Evolutionary conservation across 768 basidiomycete genomes (phyloP), one percentile per base, ranked within the genome.

Genomic region (Podaxis sp.): DNA sequence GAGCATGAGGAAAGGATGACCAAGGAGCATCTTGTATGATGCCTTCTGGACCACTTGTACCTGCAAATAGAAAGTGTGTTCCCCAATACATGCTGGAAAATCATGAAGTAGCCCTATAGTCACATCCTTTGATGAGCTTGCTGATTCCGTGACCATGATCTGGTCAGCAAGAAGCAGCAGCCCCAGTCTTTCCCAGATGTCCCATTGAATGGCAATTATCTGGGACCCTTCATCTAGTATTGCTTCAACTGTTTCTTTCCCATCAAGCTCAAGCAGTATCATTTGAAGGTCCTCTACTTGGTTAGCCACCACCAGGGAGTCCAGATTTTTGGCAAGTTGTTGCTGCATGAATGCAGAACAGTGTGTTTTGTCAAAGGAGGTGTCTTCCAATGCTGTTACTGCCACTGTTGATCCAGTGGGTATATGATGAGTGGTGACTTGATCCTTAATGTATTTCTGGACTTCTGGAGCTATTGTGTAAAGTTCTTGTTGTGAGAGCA

Each of bases 1-100:
- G 15, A 68, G 60, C 2, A 51, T 52, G 17, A 64, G 61, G 63
- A 72, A 28, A 28, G 28, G 28, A 3, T 5, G 5, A 28, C 28
- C 3, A 3, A 28, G 28, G 2, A 28, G 28, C 13, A 72, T 26
- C 20, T 72, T 58, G 22, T 70, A 72, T 1, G 68, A 59, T 6
- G 63, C 66, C 17, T 66, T 54, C 11, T 70, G 56, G 30, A 69
- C 52, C 1, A 70, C 66, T 22, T 72, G 69, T 2, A 64, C 65
- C 36, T 72, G 71, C 0, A 72, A 38, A 24, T 66, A 68, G 30
- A 72, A 67, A 10, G 49, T 46, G 4, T 50, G 53, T 3, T 62
- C 53, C 1, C 69, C 69, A 6, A 71, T 60, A 12, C 46, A 33
- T 11, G 68, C 56, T 36, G 49, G 46, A 8, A 71, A 40, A 20